Evolutionary conservation across 257 asterid species (phyloP).

Genomic region (Forsythia viridissima): DNA sequence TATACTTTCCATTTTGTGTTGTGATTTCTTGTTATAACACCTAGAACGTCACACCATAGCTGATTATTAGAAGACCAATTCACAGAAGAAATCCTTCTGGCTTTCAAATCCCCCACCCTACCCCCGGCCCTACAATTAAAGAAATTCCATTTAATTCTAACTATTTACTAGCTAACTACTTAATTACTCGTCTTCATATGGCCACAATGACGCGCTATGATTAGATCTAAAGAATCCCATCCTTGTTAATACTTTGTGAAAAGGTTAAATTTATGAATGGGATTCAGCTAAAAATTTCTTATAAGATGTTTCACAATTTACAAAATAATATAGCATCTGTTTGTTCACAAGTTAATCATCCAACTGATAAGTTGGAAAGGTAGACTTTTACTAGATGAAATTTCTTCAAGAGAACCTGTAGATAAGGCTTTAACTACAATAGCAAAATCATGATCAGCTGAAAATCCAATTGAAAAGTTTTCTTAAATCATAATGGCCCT

Average conservation of each 20-base stretch:
- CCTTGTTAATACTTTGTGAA: neutral
- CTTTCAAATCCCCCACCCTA: neutral
- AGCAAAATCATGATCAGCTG: slow-evolving; percentile 9
- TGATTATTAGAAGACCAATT: neutral
- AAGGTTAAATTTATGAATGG: slow-evolving; percentile 1
- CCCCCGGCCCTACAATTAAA: neutral
- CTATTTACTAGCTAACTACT: neutral
- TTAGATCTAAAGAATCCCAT: slow-evolving; percentile 1
- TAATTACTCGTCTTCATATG: neutral
- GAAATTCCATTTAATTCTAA: neutral
- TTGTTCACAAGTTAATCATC: neutral
- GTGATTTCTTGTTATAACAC: neutral
- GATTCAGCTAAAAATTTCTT: neutral
- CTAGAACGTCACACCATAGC: neutral
- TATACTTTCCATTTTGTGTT: neutral
- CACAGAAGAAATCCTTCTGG: neutral
- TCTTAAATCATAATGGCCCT: neutral
- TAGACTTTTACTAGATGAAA: neutral
- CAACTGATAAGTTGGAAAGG: slow-evolving; percentile 8
- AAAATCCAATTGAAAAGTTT: slow-evolving; percentile 1
- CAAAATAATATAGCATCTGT: neutral
- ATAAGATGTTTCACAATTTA: neutral
- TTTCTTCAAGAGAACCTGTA: neutral
- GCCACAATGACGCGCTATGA: neutral
- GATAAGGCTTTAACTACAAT: neutral